Conservation (phyloP, 805 yeast species). For the Scheffersomyces coipomensis region DNA sequence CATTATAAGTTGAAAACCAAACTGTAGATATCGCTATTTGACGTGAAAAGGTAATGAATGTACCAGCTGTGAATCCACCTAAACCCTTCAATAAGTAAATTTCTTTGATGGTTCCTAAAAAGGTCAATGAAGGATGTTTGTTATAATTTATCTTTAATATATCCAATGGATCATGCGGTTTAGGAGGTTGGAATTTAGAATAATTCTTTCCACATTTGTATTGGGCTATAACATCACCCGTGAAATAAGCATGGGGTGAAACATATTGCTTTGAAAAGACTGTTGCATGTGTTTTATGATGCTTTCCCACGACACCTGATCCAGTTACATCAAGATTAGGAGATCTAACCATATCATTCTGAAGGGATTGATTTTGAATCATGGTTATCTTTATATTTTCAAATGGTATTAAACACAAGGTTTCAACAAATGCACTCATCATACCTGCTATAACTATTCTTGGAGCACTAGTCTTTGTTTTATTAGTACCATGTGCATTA, state of each 20-base stretch:
- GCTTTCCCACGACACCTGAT: slow-evolving; percentile 17
- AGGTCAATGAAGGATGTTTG: slow-evolving; percentile 52
- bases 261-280: slow-evolving; percentile 31
- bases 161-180: slow-evolving; percentile 17
- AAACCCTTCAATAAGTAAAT: slow-evolving; percentile 73
- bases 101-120: slow-evolving; percentile 55
- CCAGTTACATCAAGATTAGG: slow-evolving; percentile 26
- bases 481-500: slow-evolving; percentile 30
- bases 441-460: slow-evolving; percentile 80
- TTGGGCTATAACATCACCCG: slow-evolving; percentile 31
- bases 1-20: slow-evolving; percentile 79
- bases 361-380: slow-evolving; percentile 61
- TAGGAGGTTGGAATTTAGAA: slow-evolving; percentile 19
- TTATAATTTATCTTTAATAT: slow-evolving; percentile 35
- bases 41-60: slow-evolving; percentile 76
- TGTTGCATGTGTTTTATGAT: slow-evolving; percentile 21
- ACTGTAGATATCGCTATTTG: slow-evolving; percentile 79
- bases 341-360: slow-evolving; percentile 23
- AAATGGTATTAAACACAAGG: slow-evolving; percentile 83
- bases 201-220: slow-evolving; percentile 18
- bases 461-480: slow-evolving; percentile 71
- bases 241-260: slow-evolving; percentile 42
- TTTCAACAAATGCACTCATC: slow-evolving; percentile 80
- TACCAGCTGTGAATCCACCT: slow-evolving; percentile 78
- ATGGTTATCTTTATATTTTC: slow-evolving; percentile 79